Evolutionary conservation across 108 stramenopile species (phyloP), one percentile per base, ranked within the genome.

Genomic region (Cyclotella sp.): DNA sequence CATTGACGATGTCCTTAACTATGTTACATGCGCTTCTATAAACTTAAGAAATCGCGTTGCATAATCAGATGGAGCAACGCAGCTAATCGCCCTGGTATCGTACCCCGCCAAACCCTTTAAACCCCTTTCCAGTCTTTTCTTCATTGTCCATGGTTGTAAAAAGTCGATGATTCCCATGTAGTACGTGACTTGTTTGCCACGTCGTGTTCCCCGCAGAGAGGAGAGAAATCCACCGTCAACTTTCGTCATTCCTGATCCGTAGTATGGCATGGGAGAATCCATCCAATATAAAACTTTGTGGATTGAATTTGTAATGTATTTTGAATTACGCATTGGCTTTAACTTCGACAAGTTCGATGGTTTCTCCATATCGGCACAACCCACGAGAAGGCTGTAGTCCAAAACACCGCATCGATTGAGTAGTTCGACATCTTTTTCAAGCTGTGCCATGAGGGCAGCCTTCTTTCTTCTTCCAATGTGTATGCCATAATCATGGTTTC

Each of bases 101-200:
- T 89, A 88, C 8, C 93, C 91, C 6, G 63, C 78, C 53, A 89
- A 64, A 12, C 91, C 91, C 78, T 97, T 97, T 41, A 89, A 46
- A 70, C 87, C 68, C 13, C 82, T 72, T 63, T 95, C 96, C 11
- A 87, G 26, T 10, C 84, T 82, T 70, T 97, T 97, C 51, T 84
- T 70, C 9, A 73, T 45, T 21, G 86, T 88, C 91, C 91, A 97
- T 16, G 93, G 93, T 68, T 97, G 96, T 42, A 97, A 73, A 71
- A 97, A 97, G 70, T 97, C 96, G 60, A 97, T 97, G 46, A 97
- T 71, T 24, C 96, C 96, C 64, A 97, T 49, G 78, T 93, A 97
- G 57, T 85, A 93, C 12, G 89, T 68, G 13, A 88, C 89, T 6
- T 87, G 68, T 22, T 82, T 63, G 18, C 90, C 92, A 16, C 46